phyloP scores from a whole-genome alignment of 2,329 filamentous ascomycete genomes.

The Biscogniauxia sp. region DNA sequence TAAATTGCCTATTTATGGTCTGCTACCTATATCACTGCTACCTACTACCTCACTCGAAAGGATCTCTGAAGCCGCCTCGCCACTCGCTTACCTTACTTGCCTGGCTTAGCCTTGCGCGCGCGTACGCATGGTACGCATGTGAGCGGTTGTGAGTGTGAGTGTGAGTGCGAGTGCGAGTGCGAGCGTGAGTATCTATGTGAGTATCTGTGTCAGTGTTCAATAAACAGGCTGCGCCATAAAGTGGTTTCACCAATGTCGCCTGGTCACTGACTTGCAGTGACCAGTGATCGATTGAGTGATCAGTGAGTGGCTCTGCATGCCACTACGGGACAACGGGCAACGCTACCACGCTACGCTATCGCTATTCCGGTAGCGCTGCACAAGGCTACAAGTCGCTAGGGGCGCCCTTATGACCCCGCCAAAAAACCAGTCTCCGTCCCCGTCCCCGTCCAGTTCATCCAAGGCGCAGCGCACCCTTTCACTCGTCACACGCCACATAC shows the following conservation, averaged over 20 bases:
- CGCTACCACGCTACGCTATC: not conserved
- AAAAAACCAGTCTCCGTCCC: not conserved
- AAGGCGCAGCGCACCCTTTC: not conserved
- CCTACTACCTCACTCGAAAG: too few species aligned
- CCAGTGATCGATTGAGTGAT: not conserved
- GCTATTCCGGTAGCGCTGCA: not conserved
- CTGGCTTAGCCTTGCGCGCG: not conserved
- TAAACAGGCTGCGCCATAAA: not conserved
- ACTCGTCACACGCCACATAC: not conserved
- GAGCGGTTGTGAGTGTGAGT: not conserved
- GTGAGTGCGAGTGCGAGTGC: too few species aligned
- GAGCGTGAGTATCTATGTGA: not conserved
- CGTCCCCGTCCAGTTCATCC: not conserved
- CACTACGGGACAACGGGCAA: not conserved
- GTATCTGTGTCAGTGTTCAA: not conserved
- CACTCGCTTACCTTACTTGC: not conserved
- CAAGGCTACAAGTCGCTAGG: not conserved
- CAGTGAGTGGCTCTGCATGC: not conserved
- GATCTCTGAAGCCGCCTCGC: too few species aligned
- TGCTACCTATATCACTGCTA: too few species aligned
- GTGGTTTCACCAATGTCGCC: not conserved
- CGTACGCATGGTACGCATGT: not conserved
- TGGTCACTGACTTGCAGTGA: not conserved
- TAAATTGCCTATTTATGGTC: not conserved
- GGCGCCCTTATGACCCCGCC: not conserved